phyloP scores from a whole-genome alignment of 345 rosid genomes.

The Euclidium syriacum region DNA sequence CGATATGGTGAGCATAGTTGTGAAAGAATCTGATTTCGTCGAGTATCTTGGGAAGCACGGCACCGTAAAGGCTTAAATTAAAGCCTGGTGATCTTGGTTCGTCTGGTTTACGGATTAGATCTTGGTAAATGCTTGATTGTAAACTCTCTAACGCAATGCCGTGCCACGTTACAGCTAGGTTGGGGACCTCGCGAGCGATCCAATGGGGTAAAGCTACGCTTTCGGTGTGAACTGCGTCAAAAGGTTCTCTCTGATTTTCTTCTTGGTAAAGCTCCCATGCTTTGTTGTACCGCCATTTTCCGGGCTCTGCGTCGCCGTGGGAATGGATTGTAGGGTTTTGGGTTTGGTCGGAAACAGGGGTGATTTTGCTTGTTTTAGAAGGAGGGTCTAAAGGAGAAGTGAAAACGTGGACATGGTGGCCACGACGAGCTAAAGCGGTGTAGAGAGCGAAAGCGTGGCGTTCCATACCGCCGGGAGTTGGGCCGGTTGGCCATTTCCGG shows the following conservation, averaged over 20 bases:
- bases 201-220: slow-evolving; percentile 87
- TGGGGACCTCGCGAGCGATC: slow-evolving; percentile 53
- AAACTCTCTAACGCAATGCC: slow-evolving; percentile 90
- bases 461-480: slow-evolving; percentile 92
- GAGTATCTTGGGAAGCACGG: slow-evolving; percentile 57
- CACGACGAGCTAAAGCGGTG: slow-evolving; percentile 65
- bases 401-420: slow-evolving; percentile 77
- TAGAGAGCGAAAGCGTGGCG: slow-evolving; percentile 89
- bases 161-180: slow-evolving; percentile 87
- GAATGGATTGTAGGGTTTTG: slow-evolving; percentile 43
- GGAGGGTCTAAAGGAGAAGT: slow-evolving; percentile 58
- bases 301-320: slow-evolving; percentile 72
- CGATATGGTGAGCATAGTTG: slow-evolving; percentile 75
- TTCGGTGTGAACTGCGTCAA: slow-evolving; percentile 83
- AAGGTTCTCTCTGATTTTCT: slow-evolving; percentile 48
- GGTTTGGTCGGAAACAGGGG: slow-evolving; percentile 11
- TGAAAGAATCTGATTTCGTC: slow-evolving; percentile 81
- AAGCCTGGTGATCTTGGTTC: slow-evolving; percentile 56
- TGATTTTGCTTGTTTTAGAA: slow-evolving; percentile 4
- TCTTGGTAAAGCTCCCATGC: slow-evolving; percentile 81
- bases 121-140: slow-evolving; percentile 73
- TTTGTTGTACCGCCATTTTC: slow-evolving; percentile 66
- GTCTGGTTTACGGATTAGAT: slow-evolving; percentile 51
- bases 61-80: slow-evolving; percentile 47
- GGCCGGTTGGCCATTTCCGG: slow-evolving; percentile 78